phyloP scores from a whole-genome alignment of 2,329 filamentous ascomycete genomes.

The Aotearoamyces nothofagi region DNA sequence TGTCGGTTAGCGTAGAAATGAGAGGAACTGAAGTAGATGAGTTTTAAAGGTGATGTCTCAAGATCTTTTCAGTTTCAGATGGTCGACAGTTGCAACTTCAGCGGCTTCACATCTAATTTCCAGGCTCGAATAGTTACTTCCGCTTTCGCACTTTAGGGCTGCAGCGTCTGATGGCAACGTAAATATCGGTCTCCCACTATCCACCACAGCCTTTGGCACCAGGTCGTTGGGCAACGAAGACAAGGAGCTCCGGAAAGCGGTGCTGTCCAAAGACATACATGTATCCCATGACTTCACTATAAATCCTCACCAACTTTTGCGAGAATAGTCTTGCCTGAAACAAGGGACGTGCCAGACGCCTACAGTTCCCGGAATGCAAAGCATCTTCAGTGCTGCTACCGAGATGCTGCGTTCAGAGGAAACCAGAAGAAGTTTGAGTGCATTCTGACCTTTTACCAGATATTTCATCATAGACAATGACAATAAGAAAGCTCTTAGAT shows the following conservation, averaged over 20 bases:
- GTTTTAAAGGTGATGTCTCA: constrained; percentile 46
- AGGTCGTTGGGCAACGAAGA: constrained; percentile 27
- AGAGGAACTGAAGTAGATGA: no score
- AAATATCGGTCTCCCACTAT: no score
- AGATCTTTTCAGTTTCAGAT: constrained; percentile 61
- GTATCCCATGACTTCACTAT: constrained; percentile 16
- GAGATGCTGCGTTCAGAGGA: constrained; percentile 14
- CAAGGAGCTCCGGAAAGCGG: constrained; percentile 37
- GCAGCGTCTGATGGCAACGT: no score
- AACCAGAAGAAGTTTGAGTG: constrained; percentile 29
- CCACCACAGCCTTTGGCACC: constrained; percentile 44
- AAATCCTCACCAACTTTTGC: constrained; percentile 12
- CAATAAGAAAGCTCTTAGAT: constrained; percentile 4
- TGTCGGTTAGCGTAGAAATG: no score
- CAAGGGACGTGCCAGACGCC: constrained; percentile 12
- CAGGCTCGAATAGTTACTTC: constrained; percentile 3
- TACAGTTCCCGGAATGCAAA: constrained; percentile 6
- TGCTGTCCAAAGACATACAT: constrained; percentile 17
- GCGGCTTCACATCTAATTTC: constrained; percentile 16
- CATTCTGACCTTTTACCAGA: constrained; percentile 53
- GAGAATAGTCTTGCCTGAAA: constrained; percentile 17
- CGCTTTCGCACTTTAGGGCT: no score
- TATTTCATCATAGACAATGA: constrained; percentile 32
- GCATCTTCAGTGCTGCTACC: constrained; percentile 11
- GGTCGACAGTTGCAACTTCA: constrained; percentile 23